A percentile compares a stretch with the other conserved stretches of the same genome.
Evolutionary conservation across 2,329 filamentous ascomycete species (phyloP).

Genomic region (Bipolaris victoriae): DNA sequence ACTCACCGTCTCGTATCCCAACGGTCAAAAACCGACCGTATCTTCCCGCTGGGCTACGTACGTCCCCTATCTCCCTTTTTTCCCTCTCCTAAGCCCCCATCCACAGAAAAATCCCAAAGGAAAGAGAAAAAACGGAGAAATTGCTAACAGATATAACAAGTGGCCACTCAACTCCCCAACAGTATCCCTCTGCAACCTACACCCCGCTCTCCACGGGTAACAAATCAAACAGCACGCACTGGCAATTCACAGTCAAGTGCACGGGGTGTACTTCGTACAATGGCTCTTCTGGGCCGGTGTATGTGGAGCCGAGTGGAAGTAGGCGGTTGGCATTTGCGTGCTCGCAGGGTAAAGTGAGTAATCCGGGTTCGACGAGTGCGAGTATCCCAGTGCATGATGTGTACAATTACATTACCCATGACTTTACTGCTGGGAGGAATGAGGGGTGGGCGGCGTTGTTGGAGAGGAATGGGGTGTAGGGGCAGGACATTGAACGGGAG

Average conservation of each 20-base stretch:
- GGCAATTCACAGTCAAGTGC: constrained; percentile 42
- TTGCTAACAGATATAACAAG: constrained; percentile 14
- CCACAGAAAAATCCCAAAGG: too few species aligned
- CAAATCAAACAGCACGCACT: constrained; percentile 39
- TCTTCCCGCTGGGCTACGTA: constrained; percentile 43
- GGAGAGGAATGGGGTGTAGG: constrained; percentile 28
- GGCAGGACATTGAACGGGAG: not conserved
- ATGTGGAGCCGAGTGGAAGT: constrained; percentile 30
- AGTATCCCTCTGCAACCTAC: constrained; percentile 36
- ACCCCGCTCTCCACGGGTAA: constrained; percentile 34
- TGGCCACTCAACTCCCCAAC: constrained; percentile 28
- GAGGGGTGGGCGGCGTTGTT: constrained; percentile 33
- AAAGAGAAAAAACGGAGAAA: not conserved
- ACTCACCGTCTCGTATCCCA: constrained; percentile 39
- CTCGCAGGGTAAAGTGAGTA: constrained; percentile 27
- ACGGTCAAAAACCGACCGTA: constrained; percentile 32
- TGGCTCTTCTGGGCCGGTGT: constrained; percentile 18
- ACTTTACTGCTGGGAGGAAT: constrained; percentile 35
- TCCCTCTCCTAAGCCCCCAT: too few species aligned
- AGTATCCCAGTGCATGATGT: constrained; percentile 37
- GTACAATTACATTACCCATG: constrained; percentile 39
- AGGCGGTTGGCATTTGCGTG: constrained; percentile 35
- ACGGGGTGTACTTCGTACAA: constrained; percentile 38
- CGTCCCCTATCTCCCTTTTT: constrained; percentile 4
- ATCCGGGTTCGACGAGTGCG: constrained; percentile 29